Conservation (phyloP, 1,284 basidiomycete genomes). For the Tranzscheliella williamsii region DNA sequence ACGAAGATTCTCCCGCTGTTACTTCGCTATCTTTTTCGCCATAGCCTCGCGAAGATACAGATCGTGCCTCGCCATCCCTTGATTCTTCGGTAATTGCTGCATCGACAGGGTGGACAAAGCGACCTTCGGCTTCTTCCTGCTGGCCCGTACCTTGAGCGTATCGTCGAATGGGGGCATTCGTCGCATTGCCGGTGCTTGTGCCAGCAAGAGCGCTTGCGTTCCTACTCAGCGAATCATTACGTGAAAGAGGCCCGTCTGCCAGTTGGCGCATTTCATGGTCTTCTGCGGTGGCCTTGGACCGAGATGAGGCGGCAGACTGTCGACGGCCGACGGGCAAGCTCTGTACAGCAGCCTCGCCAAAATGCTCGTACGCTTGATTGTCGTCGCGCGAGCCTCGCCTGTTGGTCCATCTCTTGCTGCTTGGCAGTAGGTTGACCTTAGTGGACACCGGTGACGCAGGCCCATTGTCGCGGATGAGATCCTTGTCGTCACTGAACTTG, state of each 20-base stretch:
- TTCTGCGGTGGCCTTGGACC: constrained; percentile 22
- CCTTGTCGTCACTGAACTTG: constrained; percentile 33
- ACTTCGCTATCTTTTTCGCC: constrained; percentile 5
- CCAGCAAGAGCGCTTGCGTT: background rate
- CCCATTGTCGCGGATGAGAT: constrained; percentile 2
- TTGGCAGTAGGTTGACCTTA: constrained; percentile 29
- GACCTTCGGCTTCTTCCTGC: constrained; percentile 1
- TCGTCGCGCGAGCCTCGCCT: constrained; percentile 10
- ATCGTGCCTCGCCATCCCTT: constrained; percentile 6
- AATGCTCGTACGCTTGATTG: background rate
- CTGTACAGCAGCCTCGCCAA: background rate
- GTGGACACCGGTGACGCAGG: constrained; percentile 13
- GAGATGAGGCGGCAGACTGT: constrained; percentile 14
- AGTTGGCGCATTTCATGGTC: constrained; percentile 43
- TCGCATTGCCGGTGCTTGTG: constrained; percentile 1
- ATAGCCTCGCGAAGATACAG: constrained; percentile 3
- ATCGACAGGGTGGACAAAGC: constrained; percentile 24
- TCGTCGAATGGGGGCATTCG: constrained; percentile 24
- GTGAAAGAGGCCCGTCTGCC: constrained; percentile 3
- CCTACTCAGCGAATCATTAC: constrained; percentile 3
- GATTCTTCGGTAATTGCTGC: constrained; percentile 37
- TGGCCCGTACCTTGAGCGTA: constrained; percentile 26
- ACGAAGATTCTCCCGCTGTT: no score
- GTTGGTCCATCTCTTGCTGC: constrained; percentile 20
- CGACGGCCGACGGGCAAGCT: constrained; percentile 6